Percentiles rank a stretch among this genome's conserved stretches.
Evolutionary conservation across 768 basidiomycete species (phyloP).

Genomic region (Amanita exitialis): DNA sequence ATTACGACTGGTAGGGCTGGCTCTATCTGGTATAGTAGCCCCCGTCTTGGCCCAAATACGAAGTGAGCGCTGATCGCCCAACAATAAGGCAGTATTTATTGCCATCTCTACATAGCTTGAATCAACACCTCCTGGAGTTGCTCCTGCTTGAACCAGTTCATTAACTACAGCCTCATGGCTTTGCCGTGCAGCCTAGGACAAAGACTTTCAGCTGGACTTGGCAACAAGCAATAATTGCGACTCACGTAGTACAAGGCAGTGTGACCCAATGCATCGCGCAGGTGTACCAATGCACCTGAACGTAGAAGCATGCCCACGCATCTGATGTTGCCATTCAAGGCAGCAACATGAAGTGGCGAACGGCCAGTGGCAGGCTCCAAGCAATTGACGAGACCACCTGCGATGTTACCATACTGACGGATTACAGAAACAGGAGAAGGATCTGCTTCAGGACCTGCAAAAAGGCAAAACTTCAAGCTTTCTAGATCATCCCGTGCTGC

Average conservation of each 20-base stretch:
- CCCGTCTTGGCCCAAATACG: slow-evolving; percentile 53
- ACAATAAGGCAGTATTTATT: slow-evolving; percentile 20
- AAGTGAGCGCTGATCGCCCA: slow-evolving; percentile 33
- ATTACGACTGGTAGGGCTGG: background rate
- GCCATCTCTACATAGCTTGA: slow-evolving; percentile 47
- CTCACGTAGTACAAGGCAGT: slow-evolving; percentile 77
- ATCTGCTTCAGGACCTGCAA: slow-evolving; percentile 17
- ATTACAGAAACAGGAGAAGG: slow-evolving; percentile 12
- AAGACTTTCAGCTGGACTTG: slow-evolving; percentile 3
- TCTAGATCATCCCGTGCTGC: slow-evolving; percentile 61
- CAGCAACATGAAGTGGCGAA: slow-evolving; percentile 72
- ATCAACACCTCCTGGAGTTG: slow-evolving; percentile 61
- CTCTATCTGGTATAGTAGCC: slow-evolving; percentile 12
- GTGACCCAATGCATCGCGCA: slow-evolving; percentile 72
- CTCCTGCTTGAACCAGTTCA: slow-evolving; percentile 61
- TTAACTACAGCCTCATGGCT: slow-evolving; percentile 53
- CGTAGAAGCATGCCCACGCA: slow-evolving; percentile 44
- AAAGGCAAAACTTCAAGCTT: slow-evolving; percentile 52
- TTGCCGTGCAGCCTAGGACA: slow-evolving; percentile 61
- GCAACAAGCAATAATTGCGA: background rate
- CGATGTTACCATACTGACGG: slow-evolving; percentile 29
- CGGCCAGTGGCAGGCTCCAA: slow-evolving; percentile 61
- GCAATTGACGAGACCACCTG: slow-evolving; percentile 66
- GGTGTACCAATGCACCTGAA: slow-evolving; percentile 74
- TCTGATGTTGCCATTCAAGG: slow-evolving; percentile 49